Percentiles rank a stretch among this genome's conserved stretches.
phyloP scores from a whole-genome alignment of 78 protist species.

The Dictyostelium discoideum region DNA sequence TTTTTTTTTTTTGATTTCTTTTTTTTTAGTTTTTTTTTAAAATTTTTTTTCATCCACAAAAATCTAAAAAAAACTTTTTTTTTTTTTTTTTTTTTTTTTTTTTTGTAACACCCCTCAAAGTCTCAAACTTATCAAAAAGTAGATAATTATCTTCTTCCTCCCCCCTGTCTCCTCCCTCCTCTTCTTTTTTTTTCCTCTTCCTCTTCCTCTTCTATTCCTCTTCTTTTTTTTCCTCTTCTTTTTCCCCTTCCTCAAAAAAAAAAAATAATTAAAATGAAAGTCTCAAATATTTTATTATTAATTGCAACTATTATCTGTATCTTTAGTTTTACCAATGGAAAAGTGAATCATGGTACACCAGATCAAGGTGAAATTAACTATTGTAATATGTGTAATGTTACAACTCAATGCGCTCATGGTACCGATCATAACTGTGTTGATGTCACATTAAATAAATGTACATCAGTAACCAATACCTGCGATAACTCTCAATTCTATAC shows the following conservation, averaged over 20 bases:
- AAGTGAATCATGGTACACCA: background rate
- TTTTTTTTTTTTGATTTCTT: too few species aligned
- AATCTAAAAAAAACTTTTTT: too few species aligned
- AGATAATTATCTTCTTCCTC: background rate
- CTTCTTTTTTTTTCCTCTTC: background rate
- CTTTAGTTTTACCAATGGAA: background rate
- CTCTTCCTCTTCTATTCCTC: background rate
- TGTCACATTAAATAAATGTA: background rate
- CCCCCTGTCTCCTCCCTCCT: background rate
- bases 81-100: too few species aligned
- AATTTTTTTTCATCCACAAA: too few species aligned
- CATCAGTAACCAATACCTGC: background rate
- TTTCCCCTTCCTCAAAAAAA: background rate
- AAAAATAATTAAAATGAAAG: background rate
- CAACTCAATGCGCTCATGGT: background rate
- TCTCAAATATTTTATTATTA: background rate
- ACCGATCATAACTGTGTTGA: background rate
- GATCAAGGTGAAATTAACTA: background rate
- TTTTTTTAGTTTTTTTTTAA: too few species aligned
- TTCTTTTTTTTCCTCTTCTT: background rate
- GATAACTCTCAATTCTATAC: background rate
- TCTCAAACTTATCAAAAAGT: background rate
- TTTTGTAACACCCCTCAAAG: too few species aligned
- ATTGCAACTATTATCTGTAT: background rate
- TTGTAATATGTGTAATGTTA: background rate